Evolutionary conservation across 371 early-diverging fungal species (phyloP).

Genomic region (Blakeslea trispora): DNA sequence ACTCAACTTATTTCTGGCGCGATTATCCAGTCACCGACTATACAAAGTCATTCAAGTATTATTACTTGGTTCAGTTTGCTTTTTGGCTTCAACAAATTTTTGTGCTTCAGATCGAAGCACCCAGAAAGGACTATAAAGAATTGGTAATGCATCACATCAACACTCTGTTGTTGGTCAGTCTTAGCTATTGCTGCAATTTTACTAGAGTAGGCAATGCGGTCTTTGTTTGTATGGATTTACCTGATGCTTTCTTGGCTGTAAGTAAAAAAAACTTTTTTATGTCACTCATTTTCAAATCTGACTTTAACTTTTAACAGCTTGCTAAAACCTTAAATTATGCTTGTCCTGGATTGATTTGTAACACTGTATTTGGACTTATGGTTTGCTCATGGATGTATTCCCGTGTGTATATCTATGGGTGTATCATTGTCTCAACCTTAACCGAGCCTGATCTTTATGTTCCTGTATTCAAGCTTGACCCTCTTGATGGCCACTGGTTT

Average conservation of each 20-base stretch:
- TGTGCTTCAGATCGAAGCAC: constrained; percentile 71
- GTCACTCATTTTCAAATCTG: background rate
- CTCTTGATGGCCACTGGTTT: constrained; percentile 49
- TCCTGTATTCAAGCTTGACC: constrained; percentile 43
- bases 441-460: constrained; percentile 50
- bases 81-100: constrained; percentile 80
- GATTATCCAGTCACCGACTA: constrained; percentile 61
- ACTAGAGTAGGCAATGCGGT: constrained; percentile 80
- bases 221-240: constrained; percentile 76
- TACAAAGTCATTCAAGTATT: constrained; percentile 65
- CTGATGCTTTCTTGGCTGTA: constrained; percentile 76
- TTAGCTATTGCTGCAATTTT: constrained; percentile 69
- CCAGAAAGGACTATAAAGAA: constrained; percentile 73
- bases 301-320: constrained; percentile 34
- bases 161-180: constrained; percentile 64
- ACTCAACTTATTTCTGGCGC: constrained; percentile 63
- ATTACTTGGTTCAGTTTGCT: constrained; percentile 71
- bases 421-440: constrained; percentile 48
- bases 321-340: constrained; percentile 65
- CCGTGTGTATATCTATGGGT: constrained; percentile 62
- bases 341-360: constrained; percentile 50
- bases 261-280: constrained; percentile 31
- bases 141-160: constrained; percentile 74
- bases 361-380: constrained; percentile 63
- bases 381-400: constrained; percentile 75